Conservation (phyloP, 202 grass and related monocot genomes). For the Schoenoplectus triqueter region DNA sequence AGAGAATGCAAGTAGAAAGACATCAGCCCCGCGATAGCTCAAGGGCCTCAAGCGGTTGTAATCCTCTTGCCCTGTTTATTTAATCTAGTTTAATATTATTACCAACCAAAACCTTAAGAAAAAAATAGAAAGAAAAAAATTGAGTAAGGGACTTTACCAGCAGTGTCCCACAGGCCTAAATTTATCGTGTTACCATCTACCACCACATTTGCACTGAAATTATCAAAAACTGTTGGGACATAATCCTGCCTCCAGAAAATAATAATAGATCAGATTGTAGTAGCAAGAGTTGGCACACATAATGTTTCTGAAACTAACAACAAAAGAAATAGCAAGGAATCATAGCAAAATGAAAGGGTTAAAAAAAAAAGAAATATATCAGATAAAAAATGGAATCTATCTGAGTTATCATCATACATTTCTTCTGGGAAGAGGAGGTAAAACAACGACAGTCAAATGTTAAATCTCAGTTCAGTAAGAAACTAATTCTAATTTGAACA, state of each 20-base stretch:
- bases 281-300: background rate
- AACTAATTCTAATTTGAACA: background rate
- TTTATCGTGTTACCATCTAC: conserved; percentile 84
- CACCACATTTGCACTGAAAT: conserved; percentile 88
- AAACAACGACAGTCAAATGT: background rate
- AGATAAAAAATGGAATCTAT: background rate
- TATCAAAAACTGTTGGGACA: conserved; percentile 83
- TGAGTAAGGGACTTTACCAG: conserved; percentile 48
- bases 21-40: conserved; percentile 78
- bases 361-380: background rate
- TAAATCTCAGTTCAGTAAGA: conserved; percentile 2
- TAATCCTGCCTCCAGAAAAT: conserved; percentile 62
- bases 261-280: conserved; percentile 8
- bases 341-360: background rate
- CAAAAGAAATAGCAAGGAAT: background rate
- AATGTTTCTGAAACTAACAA: background rate
- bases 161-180: conserved; percentile 85
- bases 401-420: background rate
- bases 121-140: conserved; percentile 1
- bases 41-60: conserved; percentile 79
- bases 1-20: conserved; percentile 79
- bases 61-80: conserved; percentile 72
- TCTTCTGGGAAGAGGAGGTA: background rate
- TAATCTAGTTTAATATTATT: conserved; percentile 6
- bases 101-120: conserved; percentile 14